Conservation (phyloP, 805 yeast genomes). For the Ogataea naganishii region DNA sequence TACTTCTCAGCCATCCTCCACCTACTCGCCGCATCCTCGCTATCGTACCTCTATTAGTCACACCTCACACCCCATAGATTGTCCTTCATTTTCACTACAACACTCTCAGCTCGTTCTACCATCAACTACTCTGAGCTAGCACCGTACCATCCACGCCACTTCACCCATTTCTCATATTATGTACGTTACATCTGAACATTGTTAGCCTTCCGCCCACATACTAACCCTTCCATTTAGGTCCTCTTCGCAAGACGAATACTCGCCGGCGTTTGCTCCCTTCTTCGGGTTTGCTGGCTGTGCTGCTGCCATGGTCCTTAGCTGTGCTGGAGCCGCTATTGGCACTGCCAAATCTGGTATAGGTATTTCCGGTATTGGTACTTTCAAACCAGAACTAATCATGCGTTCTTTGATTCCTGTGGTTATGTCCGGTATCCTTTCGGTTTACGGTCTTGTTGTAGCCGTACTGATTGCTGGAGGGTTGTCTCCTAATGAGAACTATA, state of each 20-base stretch:
- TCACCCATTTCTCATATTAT: no score
- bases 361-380: constrained; percentile 95
- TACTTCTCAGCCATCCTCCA: no score
- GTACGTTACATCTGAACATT: no score
- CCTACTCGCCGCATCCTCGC: no score
- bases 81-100: no score
- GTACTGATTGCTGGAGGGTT: constrained; percentile 90
- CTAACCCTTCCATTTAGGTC: no score
- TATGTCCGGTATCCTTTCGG: constrained; percentile 95
- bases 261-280: constrained; percentile 93
- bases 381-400: constrained; percentile 96
- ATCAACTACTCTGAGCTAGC: no score
- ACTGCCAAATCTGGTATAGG: constrained; percentile 98
- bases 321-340: constrained; percentile 98
- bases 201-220: no score
- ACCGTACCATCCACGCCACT: no score
- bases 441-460: constrained; percentile 93
- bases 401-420: constrained; percentile 93
- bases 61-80: no score
- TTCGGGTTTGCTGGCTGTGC: constrained; percentile 98
- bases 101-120: no score
- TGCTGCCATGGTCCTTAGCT: constrained; percentile 81
- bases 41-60: no score
- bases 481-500: constrained; percentile 69
- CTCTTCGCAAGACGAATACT: constrained; percentile 47